Conservation (phyloP, 169 alveolate species). For the Eimeria sp. region DNA sequence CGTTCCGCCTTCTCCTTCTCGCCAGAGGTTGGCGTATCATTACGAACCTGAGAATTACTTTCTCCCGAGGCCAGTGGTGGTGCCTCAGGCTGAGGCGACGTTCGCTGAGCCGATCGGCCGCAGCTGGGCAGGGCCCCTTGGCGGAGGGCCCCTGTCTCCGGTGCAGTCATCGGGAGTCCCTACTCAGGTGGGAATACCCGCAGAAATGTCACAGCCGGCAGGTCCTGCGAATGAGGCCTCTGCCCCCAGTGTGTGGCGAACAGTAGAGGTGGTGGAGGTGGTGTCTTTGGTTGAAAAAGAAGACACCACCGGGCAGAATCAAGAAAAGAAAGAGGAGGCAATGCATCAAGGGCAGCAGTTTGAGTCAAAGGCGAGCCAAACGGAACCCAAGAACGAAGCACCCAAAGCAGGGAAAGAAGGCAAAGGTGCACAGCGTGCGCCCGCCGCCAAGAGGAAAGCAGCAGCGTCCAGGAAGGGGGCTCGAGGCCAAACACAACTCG, state of each 20-base stretch:
- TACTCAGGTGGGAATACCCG: neutral
- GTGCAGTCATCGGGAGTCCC: neutral
- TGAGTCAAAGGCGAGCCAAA: neutral
- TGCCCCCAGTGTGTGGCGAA: neutral
- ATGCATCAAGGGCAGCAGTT: slow-evolving; percentile 4
- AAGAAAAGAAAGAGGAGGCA: neutral
- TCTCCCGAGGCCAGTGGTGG: neutral
- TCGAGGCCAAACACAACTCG: neutral
- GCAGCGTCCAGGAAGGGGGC: slow-evolving; percentile 26
- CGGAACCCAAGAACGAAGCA: neutral
- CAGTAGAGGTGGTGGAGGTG: slow-evolving; percentile 3
- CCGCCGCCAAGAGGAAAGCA: slow-evolving; percentile 59
- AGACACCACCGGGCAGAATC: neutral
- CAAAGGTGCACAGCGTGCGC: neutral
- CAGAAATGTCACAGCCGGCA: neutral
- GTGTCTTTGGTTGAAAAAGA: neutral
- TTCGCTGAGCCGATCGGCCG: neutral
- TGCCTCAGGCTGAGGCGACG: neutral
- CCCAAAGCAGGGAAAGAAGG: neutral
- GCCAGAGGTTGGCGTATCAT: slow-evolving; percentile 11
- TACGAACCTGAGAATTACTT: neutral
- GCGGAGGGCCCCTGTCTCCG: neutral
- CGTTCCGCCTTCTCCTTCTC: neutral
- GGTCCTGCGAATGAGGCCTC: neutral
- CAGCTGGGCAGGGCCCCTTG: slow-evolving; percentile 1